phyloP scores from a whole-genome alignment of 2,329 filamentous ascomycete species.

The Aulographum hederae region DNA sequence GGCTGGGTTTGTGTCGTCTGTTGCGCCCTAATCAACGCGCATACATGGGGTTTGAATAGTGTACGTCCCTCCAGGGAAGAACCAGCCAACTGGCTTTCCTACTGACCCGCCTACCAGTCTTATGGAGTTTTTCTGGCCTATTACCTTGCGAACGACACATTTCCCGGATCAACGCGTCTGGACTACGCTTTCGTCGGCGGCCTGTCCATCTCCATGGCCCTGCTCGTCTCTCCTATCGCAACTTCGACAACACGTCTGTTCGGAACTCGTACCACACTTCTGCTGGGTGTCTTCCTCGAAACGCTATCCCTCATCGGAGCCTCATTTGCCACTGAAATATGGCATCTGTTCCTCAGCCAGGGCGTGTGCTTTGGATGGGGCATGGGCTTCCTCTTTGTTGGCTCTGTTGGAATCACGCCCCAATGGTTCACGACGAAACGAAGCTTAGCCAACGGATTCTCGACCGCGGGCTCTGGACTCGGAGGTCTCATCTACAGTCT shows the following conservation, averaged over 20 bases:
- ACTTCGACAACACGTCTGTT: slow-evolving; percentile 41
- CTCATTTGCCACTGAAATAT: slow-evolving; percentile 48
- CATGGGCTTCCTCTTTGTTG: slow-evolving; percentile 60
- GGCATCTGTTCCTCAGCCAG: slow-evolving; percentile 61
- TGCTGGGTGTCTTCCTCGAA: slow-evolving; percentile 46
- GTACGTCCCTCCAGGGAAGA: slow-evolving; percentile 17
- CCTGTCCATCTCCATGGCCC: slow-evolving; percentile 44
- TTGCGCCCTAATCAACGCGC: slow-evolving; percentile 40
- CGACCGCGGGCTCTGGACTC: slow-evolving; percentile 51
- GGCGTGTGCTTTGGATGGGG: slow-evolving; percentile 62
- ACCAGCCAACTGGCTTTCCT: neutral
- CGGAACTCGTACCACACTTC: slow-evolving; percentile 46
- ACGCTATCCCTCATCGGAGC: slow-evolving; percentile 48
- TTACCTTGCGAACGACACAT: slow-evolving; percentile 47
- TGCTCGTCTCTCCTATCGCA: slow-evolving; percentile 46
- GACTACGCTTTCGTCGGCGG: slow-evolving; percentile 65
- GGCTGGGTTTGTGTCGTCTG: slow-evolving; percentile 16
- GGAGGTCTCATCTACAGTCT: slow-evolving; percentile 57
- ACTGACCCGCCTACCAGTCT: slow-evolving; percentile 17
- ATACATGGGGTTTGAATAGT: slow-evolving; percentile 60
- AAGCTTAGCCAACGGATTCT: slow-evolving; percentile 50
- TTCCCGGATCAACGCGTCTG: slow-evolving; percentile 43
- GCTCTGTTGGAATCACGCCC: slow-evolving; percentile 45
- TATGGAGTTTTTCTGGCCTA: slow-evolving; percentile 62
- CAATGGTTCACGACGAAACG: slow-evolving; percentile 58